Evolutionary conservation across 2,329 filamentous ascomycete species (phyloP).

Genomic region (Colletotrichum tofieldiae): DNA sequence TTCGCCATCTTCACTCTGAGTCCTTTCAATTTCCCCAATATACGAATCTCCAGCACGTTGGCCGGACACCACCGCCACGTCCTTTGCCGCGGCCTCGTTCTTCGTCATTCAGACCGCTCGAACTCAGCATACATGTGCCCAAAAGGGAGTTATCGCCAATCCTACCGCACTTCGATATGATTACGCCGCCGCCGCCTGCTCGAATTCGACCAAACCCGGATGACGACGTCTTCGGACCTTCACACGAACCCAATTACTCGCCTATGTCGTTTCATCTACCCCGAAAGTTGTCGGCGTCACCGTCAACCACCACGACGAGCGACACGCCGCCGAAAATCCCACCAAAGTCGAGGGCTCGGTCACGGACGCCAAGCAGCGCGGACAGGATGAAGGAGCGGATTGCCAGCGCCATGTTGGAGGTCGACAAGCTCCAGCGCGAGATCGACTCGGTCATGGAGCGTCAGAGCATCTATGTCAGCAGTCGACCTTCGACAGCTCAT

Average conservation of each 20-base stretch:
- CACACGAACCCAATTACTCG: slow-evolving; percentile 64
- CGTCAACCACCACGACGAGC: slow-evolving; percentile 49
- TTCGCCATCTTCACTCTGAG: slow-evolving; percentile 70
- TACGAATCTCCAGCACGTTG: slow-evolving; percentile 48
- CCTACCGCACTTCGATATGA: slow-evolving; percentile 65
- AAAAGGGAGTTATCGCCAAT: slow-evolving; percentile 69
- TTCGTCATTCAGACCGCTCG: slow-evolving; percentile 67
- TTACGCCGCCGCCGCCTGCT: slow-evolving; percentile 45
- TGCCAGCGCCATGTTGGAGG: slow-evolving; percentile 71
- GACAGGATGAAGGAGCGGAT: slow-evolving; percentile 70
- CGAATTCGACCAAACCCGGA: slow-evolving; percentile 51
- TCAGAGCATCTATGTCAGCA: slow-evolving; percentile 71
- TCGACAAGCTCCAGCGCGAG: slow-evolving; percentile 71
- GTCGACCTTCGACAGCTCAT: slow-evolving; percentile 66
- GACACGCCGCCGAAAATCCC: slow-evolving; percentile 60
- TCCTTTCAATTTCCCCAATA: slow-evolving; percentile 57
- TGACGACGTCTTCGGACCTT: slow-evolving; percentile 53
- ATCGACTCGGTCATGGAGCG: slow-evolving; percentile 74
- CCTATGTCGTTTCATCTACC: slow-evolving; percentile 71
- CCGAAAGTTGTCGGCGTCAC: slow-evolving; percentile 58
- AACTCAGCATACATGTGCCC: slow-evolving; percentile 68
- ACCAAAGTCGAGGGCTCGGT: slow-evolving; percentile 61
- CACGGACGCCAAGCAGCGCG: slow-evolving; percentile 63
- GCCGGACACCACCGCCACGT: slow-evolving; percentile 46
- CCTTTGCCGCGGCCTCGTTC: slow-evolving; percentile 47